Evolutionary conservation across 2,329 filamentous ascomycete species (phyloP).

Genomic region (Sphaerulina populicola): DNA sequence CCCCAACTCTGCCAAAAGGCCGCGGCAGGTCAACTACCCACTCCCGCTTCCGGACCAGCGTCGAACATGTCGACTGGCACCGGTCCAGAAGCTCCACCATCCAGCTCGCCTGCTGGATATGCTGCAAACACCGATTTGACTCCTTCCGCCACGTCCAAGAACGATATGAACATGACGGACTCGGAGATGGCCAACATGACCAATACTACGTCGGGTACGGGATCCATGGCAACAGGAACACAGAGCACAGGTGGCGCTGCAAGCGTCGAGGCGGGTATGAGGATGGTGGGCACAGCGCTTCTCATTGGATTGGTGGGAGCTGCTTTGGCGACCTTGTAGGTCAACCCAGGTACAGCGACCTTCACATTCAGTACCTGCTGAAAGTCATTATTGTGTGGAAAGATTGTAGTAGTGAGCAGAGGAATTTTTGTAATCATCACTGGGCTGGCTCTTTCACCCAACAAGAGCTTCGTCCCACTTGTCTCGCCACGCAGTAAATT

Average conservation of each 20-base stretch:
- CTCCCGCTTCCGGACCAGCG: not conserved
- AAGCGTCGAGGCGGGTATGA: not conserved
- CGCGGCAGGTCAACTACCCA: not conserved
- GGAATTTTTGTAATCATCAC: not conserved
- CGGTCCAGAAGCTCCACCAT: not conserved
- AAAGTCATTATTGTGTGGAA: conserved; percentile 2
- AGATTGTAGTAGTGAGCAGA: not conserved
- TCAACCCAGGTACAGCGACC: not conserved
- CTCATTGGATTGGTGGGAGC: conserved; percentile 1
- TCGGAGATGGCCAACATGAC: not conserved
- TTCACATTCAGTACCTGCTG: conserved; percentile 5
- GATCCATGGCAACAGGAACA: not conserved
- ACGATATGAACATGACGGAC: not conserved
- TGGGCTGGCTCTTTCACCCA: conserved; percentile 18
- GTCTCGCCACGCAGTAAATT: conserved; percentile 68
- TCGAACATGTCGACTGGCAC: not conserved
- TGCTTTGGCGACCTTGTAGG: conserved; percentile 1
- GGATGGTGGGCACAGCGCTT: not conserved
- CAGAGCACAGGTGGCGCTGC: conserved; percentile 6
- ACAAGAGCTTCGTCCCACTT: conserved; percentile 43
- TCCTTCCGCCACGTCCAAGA: not conserved
- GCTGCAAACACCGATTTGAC: conserved; percentile 5
- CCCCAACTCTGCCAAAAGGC: conserved; percentile 16
- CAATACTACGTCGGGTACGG: not conserved
- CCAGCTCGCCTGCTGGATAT: conserved; percentile 3